A percentile compares a stretch with the other conserved stretches of the same genome.
These are phyloP conservation scores for Arachis hypogaea DNA, from an alignment of 306 rosid species.

Conservation along the genomic window DNA sequence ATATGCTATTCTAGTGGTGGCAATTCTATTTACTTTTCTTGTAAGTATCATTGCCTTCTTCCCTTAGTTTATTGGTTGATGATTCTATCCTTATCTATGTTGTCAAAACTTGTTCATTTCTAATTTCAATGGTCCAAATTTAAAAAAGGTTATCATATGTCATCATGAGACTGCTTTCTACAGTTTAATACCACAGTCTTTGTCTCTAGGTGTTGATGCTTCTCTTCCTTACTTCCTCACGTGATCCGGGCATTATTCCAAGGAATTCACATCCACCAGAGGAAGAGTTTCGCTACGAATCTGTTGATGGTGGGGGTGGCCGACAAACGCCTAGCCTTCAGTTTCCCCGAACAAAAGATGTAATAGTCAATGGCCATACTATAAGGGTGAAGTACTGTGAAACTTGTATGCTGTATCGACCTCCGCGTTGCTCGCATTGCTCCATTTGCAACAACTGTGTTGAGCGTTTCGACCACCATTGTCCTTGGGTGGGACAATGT, in stretches of 20 bases:
- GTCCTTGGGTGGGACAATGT: conserved; percentile 99
- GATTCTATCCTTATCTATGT: too few species aligned
- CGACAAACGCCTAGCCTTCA: conserved; percentile 85
- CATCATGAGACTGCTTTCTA: conserved; percentile 17
- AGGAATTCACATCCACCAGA: conserved; percentile 91
- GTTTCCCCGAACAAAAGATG: conserved; percentile 80
- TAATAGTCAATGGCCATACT: conserved; percentile 65
- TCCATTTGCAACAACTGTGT: conserved; percentile 96
- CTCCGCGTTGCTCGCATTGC: conserved; percentile 98
- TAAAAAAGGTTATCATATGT: neutral
- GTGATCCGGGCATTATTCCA: conserved; percentile 95
- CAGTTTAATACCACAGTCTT: conserved; percentile 30
- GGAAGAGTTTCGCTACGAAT: conserved; percentile 75
- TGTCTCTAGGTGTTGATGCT: conserved; percentile 78
- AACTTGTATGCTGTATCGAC: conserved; percentile 93
- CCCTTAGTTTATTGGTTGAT: neutral
- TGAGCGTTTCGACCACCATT: conserved; percentile 95
- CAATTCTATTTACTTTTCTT: conserved; percentile 67
- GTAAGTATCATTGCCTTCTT: conserved; percentile 55
- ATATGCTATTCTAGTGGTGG: conserved; percentile 68
- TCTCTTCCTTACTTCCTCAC: conserved; percentile 89
- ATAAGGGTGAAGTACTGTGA: conserved; percentile 91
- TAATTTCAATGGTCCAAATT: conserved; percentile 15
- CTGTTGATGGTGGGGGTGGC: conserved; percentile 61
- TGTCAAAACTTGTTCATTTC: too few species aligned